Evolutionary conservation across 345 rosid species (phyloP).

Genomic region (Syzygium aromaticum): DNA sequence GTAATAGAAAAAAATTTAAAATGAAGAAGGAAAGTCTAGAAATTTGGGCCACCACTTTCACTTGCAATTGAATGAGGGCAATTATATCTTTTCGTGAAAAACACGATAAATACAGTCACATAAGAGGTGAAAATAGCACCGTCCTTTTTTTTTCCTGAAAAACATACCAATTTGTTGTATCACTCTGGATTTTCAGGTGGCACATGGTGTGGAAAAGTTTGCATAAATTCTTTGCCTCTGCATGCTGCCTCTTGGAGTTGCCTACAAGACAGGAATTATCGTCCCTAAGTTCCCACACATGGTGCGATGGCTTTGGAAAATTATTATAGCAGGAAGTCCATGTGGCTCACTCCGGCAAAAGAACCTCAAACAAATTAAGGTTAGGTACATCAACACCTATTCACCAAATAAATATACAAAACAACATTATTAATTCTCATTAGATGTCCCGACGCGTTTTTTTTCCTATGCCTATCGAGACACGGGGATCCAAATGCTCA

Average conservation of each 20-base stretch:
- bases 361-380: too few relatives aligned
- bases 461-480: not conserved
- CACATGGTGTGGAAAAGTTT: not conserved
- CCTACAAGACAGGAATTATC: not conserved
- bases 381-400: too few relatives aligned
- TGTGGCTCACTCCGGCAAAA: too few relatives aligned
- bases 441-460: too few relatives aligned
- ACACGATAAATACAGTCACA: not conserved
- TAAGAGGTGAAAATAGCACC: not conserved
- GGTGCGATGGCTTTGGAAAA: too few relatives aligned
- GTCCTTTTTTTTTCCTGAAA: too few relatives aligned
- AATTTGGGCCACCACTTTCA: not conserved
- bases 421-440: too few relatives aligned
- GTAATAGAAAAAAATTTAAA: not conserved
- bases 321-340: too few relatives aligned
- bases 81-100: not conserved
- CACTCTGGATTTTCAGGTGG: not conserved
- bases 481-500: not conserved
- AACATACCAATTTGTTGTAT: not conserved
- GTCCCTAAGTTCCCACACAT: not conserved
- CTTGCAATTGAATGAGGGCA: not conserved
- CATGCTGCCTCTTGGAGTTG: not conserved
- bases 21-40: not conserved
- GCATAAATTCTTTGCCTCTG: not conserved
- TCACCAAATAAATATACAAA: too few relatives aligned